These are phyloP conservation scores for Erigeron canadensis DNA, from an alignment of 129 eudicot species.

Conservation along the genomic window DNA sequence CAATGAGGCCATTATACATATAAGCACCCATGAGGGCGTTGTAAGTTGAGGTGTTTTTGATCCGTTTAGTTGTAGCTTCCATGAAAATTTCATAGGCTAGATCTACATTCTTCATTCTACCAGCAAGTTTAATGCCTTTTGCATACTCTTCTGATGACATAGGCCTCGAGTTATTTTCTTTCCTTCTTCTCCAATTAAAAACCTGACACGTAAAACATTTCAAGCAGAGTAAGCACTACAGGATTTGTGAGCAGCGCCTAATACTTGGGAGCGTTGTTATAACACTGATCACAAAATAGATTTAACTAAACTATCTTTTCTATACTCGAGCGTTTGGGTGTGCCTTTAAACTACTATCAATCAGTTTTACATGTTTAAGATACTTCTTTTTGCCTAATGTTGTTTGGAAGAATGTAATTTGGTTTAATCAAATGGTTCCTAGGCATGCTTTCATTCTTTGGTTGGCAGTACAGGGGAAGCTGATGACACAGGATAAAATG, in stretches of 20 bases:
- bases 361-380: too few relatives aligned
- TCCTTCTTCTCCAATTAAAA: slow-evolving; percentile 75
- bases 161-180: slow-evolving; percentile 35
- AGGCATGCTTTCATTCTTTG: too few relatives aligned
- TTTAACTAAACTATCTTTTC: too few relatives aligned
- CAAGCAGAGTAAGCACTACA: background rate
- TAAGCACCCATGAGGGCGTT: slow-evolving; percentile 79
- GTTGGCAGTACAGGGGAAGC: too few relatives aligned
- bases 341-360: too few relatives aligned
- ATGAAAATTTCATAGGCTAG: slow-evolving; percentile 67
- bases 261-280: too few relatives aligned
- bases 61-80: slow-evolving; percentile 56
- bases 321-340: too few relatives aligned
- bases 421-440: too few relatives aligned
- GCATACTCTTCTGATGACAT: slow-evolving; percentile 75
- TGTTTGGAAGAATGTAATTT: too few relatives aligned
- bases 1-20: slow-evolving; percentile 42
- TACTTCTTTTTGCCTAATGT: too few relatives aligned
- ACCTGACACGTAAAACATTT: slow-evolving; percentile 41
- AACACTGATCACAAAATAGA: too few relatives aligned
- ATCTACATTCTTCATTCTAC: slow-evolving; percentile 56
- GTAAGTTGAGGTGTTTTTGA: slow-evolving; percentile 43
- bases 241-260: background rate
- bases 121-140: slow-evolving; percentile 69
- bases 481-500: too few relatives aligned